A percentile compares a stretch with the other conserved stretches of the same genome.
Conservation (phyloP, 768 basidiomycete genomes). For the Auricularia sp. region DNA sequence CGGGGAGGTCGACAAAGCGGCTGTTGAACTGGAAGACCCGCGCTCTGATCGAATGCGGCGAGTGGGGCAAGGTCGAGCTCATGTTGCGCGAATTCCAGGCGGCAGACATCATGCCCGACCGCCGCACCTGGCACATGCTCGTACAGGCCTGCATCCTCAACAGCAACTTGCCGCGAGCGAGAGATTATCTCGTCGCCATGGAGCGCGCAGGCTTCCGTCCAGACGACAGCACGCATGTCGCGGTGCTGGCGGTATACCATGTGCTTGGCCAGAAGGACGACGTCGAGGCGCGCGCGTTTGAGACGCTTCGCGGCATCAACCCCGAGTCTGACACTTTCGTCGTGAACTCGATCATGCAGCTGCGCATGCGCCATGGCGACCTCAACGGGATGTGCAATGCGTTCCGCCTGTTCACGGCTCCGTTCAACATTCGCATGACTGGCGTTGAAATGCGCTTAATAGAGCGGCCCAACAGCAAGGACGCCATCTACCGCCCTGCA, state of each 20-base stretch:
- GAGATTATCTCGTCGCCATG: slow-evolving; percentile 47
- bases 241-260: slow-evolving; percentile 49
- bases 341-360: slow-evolving; percentile 61
- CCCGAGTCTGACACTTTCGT: slow-evolving; percentile 35
- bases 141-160: slow-evolving; percentile 62
- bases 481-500: background rate
- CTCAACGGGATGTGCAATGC: background rate
- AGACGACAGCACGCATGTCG: slow-evolving; percentile 48
- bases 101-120: slow-evolving; percentile 36
- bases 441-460: background rate
- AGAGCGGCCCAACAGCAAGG: background rate
- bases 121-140: slow-evolving; percentile 60
- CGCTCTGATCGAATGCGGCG: slow-evolving; percentile 45
- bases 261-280: slow-evolving; percentile 45
- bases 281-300: slow-evolving; percentile 43
- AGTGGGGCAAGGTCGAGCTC: slow-evolving; percentile 35
- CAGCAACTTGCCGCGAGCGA: slow-evolving; percentile 47
- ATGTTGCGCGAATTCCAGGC: slow-evolving; percentile 42
- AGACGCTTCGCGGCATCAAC: slow-evolving; percentile 33
- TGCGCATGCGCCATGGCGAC: slow-evolving; percentile 28
- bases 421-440: slow-evolving; percentile 2
- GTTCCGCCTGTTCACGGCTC: background rate
- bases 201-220: slow-evolving; percentile 39
- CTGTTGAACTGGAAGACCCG: slow-evolving; percentile 64
- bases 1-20: slow-evolving; percentile 38